Evolutionary conservation across 345 rosid species (phyloP), one percentile per base, ranked within the genome.

Genomic region (Citrus inodora): DNA sequence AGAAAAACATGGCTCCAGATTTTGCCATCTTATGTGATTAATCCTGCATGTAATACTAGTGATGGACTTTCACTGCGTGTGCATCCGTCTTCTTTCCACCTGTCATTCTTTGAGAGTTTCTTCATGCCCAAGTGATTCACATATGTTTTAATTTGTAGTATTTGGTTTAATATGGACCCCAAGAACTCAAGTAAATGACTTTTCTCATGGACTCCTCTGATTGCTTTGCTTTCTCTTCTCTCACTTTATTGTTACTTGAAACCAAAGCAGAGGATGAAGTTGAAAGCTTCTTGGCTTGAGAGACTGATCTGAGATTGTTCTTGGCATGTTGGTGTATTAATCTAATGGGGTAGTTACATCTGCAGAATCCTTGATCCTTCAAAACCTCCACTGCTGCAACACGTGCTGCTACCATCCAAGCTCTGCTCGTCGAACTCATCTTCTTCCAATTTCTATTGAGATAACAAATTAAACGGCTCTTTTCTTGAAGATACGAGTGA

Each of bases 331-430:
- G 89, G 60, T 85, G 81, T 30, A 74, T 21, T 2, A 82, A 85
- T 40, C 82, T 80, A 6, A 85, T n/a, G 62, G 85, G 27, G 85
- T 82, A 51, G 73, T 87, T 93, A 89, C 90, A 89, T 22, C 95
- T 79, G 53, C 91, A 87, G 68, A 90, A 68, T 0, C 92, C 94
- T 53, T 88, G 90, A 65, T 90, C 92, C 40, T 91, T 93, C n/a
- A 87, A 58, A 3, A 92, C 90, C 81, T 88, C 93, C 24, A 91
- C 88, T 5, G 88, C 89, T 24, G 87, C 95, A 21, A 91, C 76
- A 46, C 85, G 83, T 22, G 82, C 85, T 1, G 90, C 91, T 5
- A 83, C 88, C 0, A 75, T 56, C 90, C 92, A 90, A 1, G 92
- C 83, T 58, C 83, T 90, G 78, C 87, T 89, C 3, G 86, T 74